Conservation (phyloP, 1,139 yeast genomes). For the Blastobotrys serpentis region DNA sequence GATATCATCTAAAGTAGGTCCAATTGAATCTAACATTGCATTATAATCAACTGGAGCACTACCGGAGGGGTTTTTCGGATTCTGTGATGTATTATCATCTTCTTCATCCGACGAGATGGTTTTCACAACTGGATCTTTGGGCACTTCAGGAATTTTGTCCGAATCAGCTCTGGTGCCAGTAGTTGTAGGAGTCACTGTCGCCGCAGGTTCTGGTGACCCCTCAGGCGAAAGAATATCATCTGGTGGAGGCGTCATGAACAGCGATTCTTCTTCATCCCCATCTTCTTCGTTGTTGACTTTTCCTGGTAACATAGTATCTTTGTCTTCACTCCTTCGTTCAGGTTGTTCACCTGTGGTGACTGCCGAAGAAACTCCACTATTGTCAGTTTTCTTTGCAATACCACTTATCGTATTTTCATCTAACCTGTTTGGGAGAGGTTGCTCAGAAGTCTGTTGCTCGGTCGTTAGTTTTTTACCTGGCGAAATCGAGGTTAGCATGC, state of each 20-base stretch:
- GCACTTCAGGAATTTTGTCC: background rate
- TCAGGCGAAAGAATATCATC: background rate
- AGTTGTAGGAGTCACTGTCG: no score
- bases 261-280: conserved; percentile 6
- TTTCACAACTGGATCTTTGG: background rate
- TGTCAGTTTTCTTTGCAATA: no score
- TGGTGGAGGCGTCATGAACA: conserved; percentile 7
- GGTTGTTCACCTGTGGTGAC: no score
- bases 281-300: background rate
- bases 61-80: background rate
- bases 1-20: conserved; percentile 6
- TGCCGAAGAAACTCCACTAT: no score
- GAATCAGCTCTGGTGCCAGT: background rate
- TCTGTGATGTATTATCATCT: background rate
- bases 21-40: background rate
- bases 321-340: background rate
- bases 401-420: no score
- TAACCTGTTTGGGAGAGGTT: no score
- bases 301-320: background rate
- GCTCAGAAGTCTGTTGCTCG: no score
- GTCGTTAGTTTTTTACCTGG: background rate
- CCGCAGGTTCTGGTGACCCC: no score
- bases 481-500: background rate
- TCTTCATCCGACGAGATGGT: conserved; percentile 7
- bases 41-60: background rate